These are phyloP conservation scores for Malus fusca DNA, from an alignment of 306 rosid species.

Conservation along the genomic window DNA sequence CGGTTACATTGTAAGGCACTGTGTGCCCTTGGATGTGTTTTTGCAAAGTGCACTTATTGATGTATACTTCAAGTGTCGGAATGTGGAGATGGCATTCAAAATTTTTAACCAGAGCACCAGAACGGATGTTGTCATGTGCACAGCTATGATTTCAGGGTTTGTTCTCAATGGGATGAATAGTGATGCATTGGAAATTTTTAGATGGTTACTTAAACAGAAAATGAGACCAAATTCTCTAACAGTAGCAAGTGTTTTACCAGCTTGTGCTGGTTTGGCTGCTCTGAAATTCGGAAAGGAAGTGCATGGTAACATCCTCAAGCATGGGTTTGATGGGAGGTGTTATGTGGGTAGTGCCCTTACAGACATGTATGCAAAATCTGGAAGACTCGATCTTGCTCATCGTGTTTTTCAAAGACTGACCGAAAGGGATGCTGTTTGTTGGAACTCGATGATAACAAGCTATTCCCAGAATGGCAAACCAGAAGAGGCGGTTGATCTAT, in stretches of 20 bases:
- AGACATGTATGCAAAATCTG: slow-evolving; percentile 80
- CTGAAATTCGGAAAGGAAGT: slow-evolving; percentile 64
- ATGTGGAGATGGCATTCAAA: background rate
- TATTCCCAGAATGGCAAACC: slow-evolving; percentile 68
- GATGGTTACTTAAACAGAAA: slow-evolving; percentile 51
- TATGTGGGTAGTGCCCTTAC: slow-evolving; percentile 66
- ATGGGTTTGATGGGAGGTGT: slow-evolving; percentile 27
- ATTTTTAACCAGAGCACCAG: slow-evolving; percentile 2
- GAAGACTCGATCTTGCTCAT: slow-evolving; percentile 65
- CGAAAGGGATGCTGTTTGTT: slow-evolving; percentile 63
- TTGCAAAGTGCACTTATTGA: slow-evolving; percentile 15
- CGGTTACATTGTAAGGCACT: slow-evolving; percentile 10
- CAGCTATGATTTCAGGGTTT: slow-evolving; percentile 69
- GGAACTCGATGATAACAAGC: slow-evolving; percentile 75
- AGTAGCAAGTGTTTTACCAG: slow-evolving; percentile 67
- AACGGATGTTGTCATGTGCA: slow-evolving; percentile 58
- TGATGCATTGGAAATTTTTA: slow-evolving; percentile 54
- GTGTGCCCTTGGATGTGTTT: slow-evolving; percentile 10
- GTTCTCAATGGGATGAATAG: slow-evolving; percentile 45
- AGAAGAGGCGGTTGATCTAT: slow-evolving; percentile 52
- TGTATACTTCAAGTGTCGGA: slow-evolving; percentile 19
- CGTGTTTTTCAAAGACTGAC: slow-evolving; percentile 41
- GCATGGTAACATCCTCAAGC: slow-evolving; percentile 53
- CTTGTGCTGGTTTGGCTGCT: slow-evolving; percentile 58
- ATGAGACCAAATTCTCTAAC: slow-evolving; percentile 58